Percentiles rank a stretch among this genome's conserved stretches.
phyloP scores from a whole-genome alignment of 179 eudicot species.

The Patellifolia procumbens region DNA sequence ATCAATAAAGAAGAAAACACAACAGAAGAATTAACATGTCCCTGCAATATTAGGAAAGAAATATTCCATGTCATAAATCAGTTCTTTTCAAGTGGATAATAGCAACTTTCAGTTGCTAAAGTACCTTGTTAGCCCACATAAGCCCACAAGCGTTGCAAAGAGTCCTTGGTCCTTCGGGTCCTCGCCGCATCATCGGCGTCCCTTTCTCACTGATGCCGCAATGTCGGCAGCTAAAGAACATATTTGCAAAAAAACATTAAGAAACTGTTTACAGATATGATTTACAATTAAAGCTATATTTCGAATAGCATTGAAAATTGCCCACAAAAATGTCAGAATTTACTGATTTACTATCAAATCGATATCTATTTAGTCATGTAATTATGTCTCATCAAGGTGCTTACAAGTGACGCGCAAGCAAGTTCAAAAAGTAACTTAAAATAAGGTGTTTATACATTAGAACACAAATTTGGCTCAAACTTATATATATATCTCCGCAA shows the following conservation, averaged over 20 bases:
- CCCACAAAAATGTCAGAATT: neutral
- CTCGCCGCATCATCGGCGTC: slow-evolving; percentile 90
- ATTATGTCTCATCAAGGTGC: neutral
- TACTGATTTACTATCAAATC: neutral
- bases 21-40: neutral
- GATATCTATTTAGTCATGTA: neutral
- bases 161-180: slow-evolving; percentile 84
- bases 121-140: slow-evolving; percentile 90
- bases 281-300: no score
- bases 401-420: neutral
- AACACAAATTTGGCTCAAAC: neutral
- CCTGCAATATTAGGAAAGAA: neutral
- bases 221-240: slow-evolving; percentile 60
- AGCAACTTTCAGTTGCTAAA: neutral
- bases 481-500: no score
- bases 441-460: neutral
- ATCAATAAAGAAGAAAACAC: neutral
- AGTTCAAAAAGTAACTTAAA: neutral
- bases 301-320: no score
- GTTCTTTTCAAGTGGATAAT: neutral
- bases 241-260: neutral
- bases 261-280: neutral
- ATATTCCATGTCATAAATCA: neutral
- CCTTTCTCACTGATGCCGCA: slow-evolving; percentile 72
- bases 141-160: slow-evolving; percentile 90